phyloP scores from a whole-genome alignment of 139 green algal genomes.

The Coccomyxa sp. region DNA sequence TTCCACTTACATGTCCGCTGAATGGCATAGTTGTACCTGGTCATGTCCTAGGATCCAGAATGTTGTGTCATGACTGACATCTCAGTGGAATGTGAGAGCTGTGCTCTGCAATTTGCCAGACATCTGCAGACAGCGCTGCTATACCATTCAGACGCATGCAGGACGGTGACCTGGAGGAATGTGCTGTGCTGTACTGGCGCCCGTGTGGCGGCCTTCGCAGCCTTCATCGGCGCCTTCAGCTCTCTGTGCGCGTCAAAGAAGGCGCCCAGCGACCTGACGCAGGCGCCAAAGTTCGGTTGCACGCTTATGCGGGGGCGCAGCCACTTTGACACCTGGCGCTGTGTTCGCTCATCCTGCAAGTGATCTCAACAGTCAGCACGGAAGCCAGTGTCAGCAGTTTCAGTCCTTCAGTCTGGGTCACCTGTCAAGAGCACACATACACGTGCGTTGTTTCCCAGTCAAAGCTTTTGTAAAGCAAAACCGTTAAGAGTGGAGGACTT shows the following conservation, averaged over 20 bases:
- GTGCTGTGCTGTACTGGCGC: background rate
- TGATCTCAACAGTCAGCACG: background rate
- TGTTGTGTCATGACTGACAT: background rate
- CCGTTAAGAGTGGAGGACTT: background rate
- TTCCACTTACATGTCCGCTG: no score
- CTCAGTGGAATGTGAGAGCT: background rate
- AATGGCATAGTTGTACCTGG: no score
- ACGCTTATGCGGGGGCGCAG: conserved; percentile 52
- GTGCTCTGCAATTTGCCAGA: background rate
- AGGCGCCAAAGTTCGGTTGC: conserved; percentile 62
- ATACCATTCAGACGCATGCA: background rate
- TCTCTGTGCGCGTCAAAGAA: conserved; percentile 64
- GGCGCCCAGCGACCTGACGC: conserved; percentile 55
- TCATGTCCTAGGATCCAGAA: background rate
- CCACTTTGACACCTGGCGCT: conserved; percentile 69
- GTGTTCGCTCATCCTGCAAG: conserved; percentile 19
- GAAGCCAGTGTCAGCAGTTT: no score
- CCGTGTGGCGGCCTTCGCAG: background rate
- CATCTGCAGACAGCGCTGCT: background rate
- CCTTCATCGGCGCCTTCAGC: conserved; percentile 22
- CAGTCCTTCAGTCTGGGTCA: background rate
- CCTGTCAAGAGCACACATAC: background rate
- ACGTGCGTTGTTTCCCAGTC: background rate
- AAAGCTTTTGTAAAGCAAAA: background rate
- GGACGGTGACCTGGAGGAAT: no score